Base-by-base conservation (phyloP, 495 filamentous ascomycete species). In the Xylaria nigripes region DNA sequence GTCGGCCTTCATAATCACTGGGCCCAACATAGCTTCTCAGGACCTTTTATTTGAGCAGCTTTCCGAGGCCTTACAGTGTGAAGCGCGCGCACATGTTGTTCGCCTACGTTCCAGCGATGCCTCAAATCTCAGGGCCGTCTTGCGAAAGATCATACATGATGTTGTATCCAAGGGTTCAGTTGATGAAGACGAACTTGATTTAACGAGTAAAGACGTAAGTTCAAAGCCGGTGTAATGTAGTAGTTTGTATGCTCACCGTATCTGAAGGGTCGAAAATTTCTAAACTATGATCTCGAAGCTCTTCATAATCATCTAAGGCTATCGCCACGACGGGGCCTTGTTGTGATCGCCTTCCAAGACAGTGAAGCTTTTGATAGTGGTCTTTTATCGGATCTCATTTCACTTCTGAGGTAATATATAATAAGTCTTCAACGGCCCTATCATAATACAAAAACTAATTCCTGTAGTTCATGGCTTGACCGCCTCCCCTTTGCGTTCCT, bases 231-330 rank as follows among this genome's bases (percentile, higher is more conserved):
- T 3, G 6, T 29, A n/a, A 3, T 23, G 2, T 22, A 2, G 41
- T 38, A 25, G 23, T 15, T 29, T 22, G 45, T 38, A 25, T 45
- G 50, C 45, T 55, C 30, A 5, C 10, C 8, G 61, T 42, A 19
- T 32, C 53, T n/a, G 2, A 61, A 86, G 80, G 82, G 81, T 1
- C 78, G 80, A 27, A 85, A 84, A 70, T 79, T 89, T 45, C 77
- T 97, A n/a, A 86, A 86, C 57, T 97, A 97, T 62, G 94, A 97
- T 63, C 75, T 97, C 12, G 85, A 92, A 59, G 78, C 87, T n/a
- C 75, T 98, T 7, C 70, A 84, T 51, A 81, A 83, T 25, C 75
- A 72, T 65, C 75, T 89, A 13, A 73, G 74, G 41, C 70, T 70
- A 48, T 75, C 80, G 40, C 65, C 70, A 8, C 77, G 78, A 23